These are phyloP conservation scores for Talaromyces trachyspermus DNA, from an alignment of 495 filamentous ascomycete genomes.

Conservation along the genomic window DNA sequence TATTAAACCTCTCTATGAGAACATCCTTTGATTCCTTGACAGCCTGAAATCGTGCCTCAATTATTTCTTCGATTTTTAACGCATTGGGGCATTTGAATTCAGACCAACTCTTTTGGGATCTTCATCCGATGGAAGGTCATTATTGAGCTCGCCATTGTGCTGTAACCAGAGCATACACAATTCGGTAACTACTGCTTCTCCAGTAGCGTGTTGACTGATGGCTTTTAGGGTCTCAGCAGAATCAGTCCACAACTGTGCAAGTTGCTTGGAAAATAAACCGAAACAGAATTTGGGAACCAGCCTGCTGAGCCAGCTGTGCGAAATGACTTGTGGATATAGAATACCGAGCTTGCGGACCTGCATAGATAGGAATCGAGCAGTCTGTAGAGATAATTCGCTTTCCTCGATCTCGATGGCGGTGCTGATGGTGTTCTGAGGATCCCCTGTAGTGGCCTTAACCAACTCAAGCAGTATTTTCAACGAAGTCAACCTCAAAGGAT, in stretches of 20 bases:
- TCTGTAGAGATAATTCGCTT: conserved; percentile 67
- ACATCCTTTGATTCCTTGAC: conserved; percentile 15
- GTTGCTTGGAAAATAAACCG: conserved; percentile 75
- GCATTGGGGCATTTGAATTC: conserved; percentile 82
- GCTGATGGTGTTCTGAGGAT: conserved; percentile 36
- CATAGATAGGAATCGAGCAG: conserved; percentile 67
- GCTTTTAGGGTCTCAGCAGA: conserved; percentile 64
- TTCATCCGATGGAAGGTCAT: conserved; percentile 17
- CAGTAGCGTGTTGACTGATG: conserved; percentile 59
- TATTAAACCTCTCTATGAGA: conserved; percentile 26
- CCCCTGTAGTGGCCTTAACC: conserved; percentile 23
- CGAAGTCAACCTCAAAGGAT: conserved; percentile 60
- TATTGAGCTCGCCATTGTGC: conserved; percentile 25
- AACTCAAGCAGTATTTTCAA: conserved; percentile 54
- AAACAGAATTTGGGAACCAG: conserved; percentile 80
- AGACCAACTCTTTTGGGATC: conserved; percentile 17
- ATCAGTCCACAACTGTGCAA: conserved; percentile 81
- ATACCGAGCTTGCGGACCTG: conserved; percentile 70
- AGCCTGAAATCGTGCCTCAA: conserved; percentile 23
- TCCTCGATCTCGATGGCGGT: conserved; percentile 64
- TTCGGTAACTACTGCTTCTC: conserved; percentile 65
- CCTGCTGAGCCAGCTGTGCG: conserved; percentile 56
- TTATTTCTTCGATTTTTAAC: conserved; percentile 42
- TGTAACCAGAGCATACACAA: conserved; percentile 78
- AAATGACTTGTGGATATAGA: conserved; percentile 46